Evolutionary conservation across 768 basidiomycete species (phyloP).

Genomic region (Podaxis sp.): DNA sequence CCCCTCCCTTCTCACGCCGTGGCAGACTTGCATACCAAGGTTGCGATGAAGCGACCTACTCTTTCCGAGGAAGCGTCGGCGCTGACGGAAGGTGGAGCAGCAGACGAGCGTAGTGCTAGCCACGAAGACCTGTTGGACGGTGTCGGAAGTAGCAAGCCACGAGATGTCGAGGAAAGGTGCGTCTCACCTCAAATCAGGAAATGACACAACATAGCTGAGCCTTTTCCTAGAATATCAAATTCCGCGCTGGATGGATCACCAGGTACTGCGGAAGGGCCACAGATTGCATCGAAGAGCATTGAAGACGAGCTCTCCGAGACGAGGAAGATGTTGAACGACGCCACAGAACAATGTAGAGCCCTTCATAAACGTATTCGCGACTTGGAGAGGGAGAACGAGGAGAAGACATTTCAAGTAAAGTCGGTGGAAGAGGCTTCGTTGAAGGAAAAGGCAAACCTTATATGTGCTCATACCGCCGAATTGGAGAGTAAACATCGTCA

Average conservation of each 20-base stretch:
- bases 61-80: neutral
- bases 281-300: neutral
- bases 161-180: neutral
- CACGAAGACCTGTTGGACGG: neutral
- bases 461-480: neutral
- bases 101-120: neutral
- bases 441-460: neutral
- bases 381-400: conserved; percentile 1
- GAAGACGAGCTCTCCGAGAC: neutral
- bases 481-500: neutral
- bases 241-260: conserved; percentile 1
- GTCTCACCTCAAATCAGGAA: neutral
- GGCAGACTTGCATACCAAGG: neutral
- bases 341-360: neutral
- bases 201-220: neutral
- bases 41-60: neutral
- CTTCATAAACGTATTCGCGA: neutral
- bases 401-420: neutral
- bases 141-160: neutral
- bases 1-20: neutral
- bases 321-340: neutral
- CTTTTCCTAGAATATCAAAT: conserved; percentile 1
- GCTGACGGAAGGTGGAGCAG: neutral
- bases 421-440: neutral
- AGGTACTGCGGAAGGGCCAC: neutral